A percentile compares a stretch with the other conserved stretches of the same genome.
phyloP scores from a whole-genome alignment of 1,284 basidiomycete genomes.

The Fomitopsis pinicola region DNA sequence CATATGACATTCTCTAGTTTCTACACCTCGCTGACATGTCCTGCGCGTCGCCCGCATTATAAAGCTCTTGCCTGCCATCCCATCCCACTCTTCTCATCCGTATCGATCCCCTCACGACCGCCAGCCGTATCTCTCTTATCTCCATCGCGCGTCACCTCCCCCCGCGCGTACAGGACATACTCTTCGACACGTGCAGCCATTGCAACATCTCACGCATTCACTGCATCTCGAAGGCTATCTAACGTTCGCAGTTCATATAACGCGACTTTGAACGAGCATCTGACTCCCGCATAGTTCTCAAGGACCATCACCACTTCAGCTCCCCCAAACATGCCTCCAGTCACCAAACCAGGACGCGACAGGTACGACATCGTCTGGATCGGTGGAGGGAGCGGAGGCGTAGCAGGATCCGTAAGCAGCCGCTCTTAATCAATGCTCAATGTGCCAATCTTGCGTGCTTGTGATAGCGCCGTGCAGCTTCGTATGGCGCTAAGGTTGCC shows the following conservation, averaged over 20 bases:
- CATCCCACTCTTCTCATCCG: background rate
- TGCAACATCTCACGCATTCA: slow-evolving; percentile 6
- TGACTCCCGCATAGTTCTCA: slow-evolving; percentile 36
- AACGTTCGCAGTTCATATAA: slow-evolving; percentile 7
- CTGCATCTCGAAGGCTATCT: slow-evolving; percentile 17
- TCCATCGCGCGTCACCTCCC: background rate
- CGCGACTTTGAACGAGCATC: background rate
- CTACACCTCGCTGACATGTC: background rate
- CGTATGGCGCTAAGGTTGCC: slow-evolving; percentile 92
- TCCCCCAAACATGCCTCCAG: slow-evolving; percentile 57
- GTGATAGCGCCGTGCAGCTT: slow-evolving; percentile 78
- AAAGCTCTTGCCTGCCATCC: background rate
- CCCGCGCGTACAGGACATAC: background rate
- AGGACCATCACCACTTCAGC: slow-evolving; percentile 39
- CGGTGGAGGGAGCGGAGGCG: slow-evolving; percentile 83
- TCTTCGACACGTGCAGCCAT: background rate
- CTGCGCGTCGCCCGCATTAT: slow-evolving; percentile 1
- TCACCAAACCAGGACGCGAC: slow-evolving; percentile 57
- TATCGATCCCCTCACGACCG: background rate
- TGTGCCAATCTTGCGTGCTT: background rate
- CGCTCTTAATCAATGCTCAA: background rate
- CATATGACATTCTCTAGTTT: slow-evolving; percentile 5
- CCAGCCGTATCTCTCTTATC: slow-evolving; percentile 4
- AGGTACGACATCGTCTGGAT: slow-evolving; percentile 81
- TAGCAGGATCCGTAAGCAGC: slow-evolving; percentile 64